Evolutionary conservation across 208 protist genomes (phyloP), one percentile per base, ranked within the genome.

Genomic region (Sergeia podlipaevii): DNA sequence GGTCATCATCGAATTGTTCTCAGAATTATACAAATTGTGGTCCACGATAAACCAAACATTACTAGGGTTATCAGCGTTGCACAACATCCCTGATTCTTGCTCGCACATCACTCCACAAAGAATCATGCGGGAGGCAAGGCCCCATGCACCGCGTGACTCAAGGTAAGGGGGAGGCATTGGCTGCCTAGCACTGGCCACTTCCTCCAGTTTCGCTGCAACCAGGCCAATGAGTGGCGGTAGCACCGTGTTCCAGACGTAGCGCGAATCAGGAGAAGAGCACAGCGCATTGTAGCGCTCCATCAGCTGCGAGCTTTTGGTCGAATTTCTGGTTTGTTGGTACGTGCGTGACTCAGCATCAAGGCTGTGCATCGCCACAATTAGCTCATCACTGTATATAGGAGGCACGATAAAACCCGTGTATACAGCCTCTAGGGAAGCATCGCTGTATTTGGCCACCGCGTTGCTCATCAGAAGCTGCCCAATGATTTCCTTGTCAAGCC

Each of bases 21-120:
- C 48, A n/a, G 60, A 27, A 52, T 63, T 18, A 38, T 8, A 13
- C 13, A 23, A 30, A 70, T 59, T 17, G 52, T 65, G 47, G 46
- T 83, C 61, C 7, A 85, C 49, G 20, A 93, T 53, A 41, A 86
- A 80, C 70, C 79, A 81, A 0, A 77, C 59, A 41, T 60, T 84
- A 2, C 70, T 84, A 2, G 86, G 82, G 54, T 88, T 85, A n/a
- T 60, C 43, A 6, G 21, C 0, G 15, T 32, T 44, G 50, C 86
- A 93, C 17, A 8, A 27, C 6, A 47, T 30, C 44, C 50, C 41
- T n/a, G 29, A 30, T 1, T 24, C 18, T 41, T 84, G 43, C 13
- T 38, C 54, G 66, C 86, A 93, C 26, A 85, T 29, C 42, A 80
- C 69, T 36, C 77, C 68, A 64, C 86, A 93, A 23, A 85, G 43